Evolutionary conservation across 305 asterid species (phyloP).

Genomic region (Fraxinus albicans): DNA sequence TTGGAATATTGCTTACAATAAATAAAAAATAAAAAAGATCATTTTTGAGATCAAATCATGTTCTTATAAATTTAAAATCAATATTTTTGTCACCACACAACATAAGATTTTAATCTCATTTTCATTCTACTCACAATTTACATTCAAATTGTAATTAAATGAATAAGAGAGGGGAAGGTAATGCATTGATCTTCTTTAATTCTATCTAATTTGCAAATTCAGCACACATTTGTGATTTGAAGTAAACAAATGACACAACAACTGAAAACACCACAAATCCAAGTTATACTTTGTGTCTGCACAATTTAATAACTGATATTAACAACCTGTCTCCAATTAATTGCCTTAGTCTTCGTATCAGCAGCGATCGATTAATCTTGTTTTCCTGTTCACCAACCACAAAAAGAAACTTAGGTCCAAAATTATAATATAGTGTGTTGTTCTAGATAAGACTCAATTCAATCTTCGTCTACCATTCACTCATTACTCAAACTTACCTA

Average conservation of each 20-base stretch:
- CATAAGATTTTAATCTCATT: too few relatives aligned
- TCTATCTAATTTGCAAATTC: neutral
- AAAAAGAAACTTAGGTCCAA: neutral
- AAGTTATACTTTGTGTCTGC: conserved; percentile 25
- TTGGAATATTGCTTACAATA: too few relatives aligned
- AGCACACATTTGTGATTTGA: neutral
- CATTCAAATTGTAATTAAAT: too few relatives aligned
- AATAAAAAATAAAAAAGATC: too few relatives aligned
- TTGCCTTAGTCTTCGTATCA: conserved; percentile 32
- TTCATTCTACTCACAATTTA: too few relatives aligned
- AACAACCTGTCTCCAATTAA: conserved; percentile 39
- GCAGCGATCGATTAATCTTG: conserved; percentile 23
- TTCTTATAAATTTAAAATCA: neutral
- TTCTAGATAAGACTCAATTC: neutral
- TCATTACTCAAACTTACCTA: neutral
- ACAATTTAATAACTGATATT: conserved; percentile 29
- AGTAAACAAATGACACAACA: neutral
- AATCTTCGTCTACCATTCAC: neutral
- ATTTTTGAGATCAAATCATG: neutral
- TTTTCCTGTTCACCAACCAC: conserved; percentile 29
- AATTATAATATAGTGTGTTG: neutral
- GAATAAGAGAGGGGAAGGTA: neutral
- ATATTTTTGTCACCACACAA: too few relatives aligned
- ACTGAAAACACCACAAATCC: neutral
- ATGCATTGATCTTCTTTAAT: neutral